Conservation (phyloP, 352 stramenopile genomes). For the Stramenopiles sp. region DNA sequence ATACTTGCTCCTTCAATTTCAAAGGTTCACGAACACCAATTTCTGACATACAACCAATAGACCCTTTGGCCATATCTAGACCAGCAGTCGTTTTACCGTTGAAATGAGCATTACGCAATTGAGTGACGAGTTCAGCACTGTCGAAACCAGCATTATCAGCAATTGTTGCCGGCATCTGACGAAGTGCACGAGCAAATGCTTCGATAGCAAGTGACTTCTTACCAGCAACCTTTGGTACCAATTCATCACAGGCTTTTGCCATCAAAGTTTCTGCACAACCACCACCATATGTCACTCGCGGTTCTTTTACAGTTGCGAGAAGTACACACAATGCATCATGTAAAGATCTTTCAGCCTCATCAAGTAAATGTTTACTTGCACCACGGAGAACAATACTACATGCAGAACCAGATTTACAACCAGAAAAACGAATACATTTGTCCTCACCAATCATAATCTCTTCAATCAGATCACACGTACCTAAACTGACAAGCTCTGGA, state of each 20-base stretch:
- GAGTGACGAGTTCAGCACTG: constrained; percentile 76
- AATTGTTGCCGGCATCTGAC: constrained; percentile 85
- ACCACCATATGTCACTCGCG: constrained; percentile 72
- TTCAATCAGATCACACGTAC: constrained; percentile 84
- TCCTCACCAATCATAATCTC: constrained; percentile 96
- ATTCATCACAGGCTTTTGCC: constrained; percentile 46
- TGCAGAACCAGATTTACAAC: constrained; percentile 40
- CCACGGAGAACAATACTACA: constrained; percentile 38
- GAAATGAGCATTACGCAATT: constrained; percentile 66
- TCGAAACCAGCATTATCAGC: constrained; percentile 95
- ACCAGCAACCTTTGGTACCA: constrained; percentile 44
- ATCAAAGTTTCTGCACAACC: constrained; percentile 84
- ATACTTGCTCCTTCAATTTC: constrained; percentile 66
- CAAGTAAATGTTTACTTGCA: constrained; percentile 66
- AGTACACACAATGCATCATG: constrained; percentile 92
- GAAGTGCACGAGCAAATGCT: constrained; percentile 68
- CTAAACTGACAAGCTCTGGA: constrained; percentile 69
- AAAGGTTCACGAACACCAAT: constrained; percentile 82
- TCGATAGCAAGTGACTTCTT: constrained; percentile 94
- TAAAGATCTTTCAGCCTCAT: constrained; percentile 91
- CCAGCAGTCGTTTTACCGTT: constrained; percentile 52
- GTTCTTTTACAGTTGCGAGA: constrained; percentile 76
- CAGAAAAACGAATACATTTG: constrained; percentile 72
- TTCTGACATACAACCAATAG: constrained; percentile 72
- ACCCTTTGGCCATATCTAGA: constrained; percentile 76